Conservation (phyloP, 768 basidiomycete genomes). For the Lactarius vividus region DNA sequence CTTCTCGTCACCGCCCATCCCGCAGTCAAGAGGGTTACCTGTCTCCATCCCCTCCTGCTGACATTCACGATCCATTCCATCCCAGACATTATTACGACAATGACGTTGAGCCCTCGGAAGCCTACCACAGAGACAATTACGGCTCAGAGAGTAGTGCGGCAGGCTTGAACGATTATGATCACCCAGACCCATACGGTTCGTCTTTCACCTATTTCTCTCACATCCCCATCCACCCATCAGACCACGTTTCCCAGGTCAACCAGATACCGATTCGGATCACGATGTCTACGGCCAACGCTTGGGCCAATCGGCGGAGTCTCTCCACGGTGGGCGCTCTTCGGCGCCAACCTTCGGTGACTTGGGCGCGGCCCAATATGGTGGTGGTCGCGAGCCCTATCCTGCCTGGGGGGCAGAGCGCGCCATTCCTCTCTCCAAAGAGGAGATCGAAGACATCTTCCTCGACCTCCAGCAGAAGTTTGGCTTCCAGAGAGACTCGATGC, state of each 20-base stretch:
- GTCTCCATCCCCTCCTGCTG: slow-evolving; percentile 55
- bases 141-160: slow-evolving; percentile 69
- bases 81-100: slow-evolving; percentile 60
- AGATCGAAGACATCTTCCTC: slow-evolving; percentile 97
- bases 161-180: slow-evolving; percentile 57
- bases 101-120: slow-evolving; percentile 68
- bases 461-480: slow-evolving; percentile 99
- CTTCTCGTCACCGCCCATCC: slow-evolving; percentile 56
- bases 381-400: slow-evolving; percentile 81
- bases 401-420: slow-evolving; percentile 91
- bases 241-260: slow-evolving; percentile 48
- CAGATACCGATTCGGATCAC: slow-evolving; percentile 82
- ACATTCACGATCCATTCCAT: slow-evolving; percentile 66
- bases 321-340: slow-evolving; percentile 66
- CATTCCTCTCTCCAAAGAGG: slow-evolving; percentile 98
- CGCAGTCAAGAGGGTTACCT: slow-evolving; percentile 61
- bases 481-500: slow-evolving; percentile 92
- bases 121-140: slow-evolving; percentile 62
- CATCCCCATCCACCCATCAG: not conserved
- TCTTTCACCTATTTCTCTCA: not conserved
- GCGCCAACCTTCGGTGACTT: slow-evolving; percentile 74
- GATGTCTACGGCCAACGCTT: slow-evolving; percentile 69
- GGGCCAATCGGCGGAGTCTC: slow-evolving; percentile 72
- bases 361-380: slow-evolving; percentile 41
- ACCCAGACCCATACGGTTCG: slow-evolving; percentile 51